Base-by-base conservation (phyloP, 1,284 basidiomycete genomes). In the Peniophora sp. region DNA sequence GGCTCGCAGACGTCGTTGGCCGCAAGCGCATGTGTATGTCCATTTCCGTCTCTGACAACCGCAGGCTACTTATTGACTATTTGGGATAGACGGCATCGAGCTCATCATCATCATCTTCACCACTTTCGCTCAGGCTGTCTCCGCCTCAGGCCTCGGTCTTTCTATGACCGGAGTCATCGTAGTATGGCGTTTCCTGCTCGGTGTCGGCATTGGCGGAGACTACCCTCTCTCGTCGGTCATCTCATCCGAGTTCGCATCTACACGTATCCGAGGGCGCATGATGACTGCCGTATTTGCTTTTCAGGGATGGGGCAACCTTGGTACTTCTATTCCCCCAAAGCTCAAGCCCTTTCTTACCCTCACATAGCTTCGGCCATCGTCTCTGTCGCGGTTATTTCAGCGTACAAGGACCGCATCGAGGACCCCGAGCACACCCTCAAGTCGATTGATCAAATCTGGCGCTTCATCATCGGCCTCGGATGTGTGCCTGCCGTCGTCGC, bases 191-290 rank as follows among this genome's bases (percentile, higher is more conserved):
- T 78, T 81, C 62, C 64, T 82, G 23, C 78, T 78, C 74, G 85
- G 85, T 2, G 60, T 88, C 5, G 84, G 85, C 2, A 83, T 87
- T 22, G 83, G 88, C 24, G 90, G 89, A 39, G 81, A 85, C 58
- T 85, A 85, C 56, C 83, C 83, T 22, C 65, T 85, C 2, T 75
- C 70, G 47, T 81, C 83, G 1, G 76, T 83, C 54, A 85, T 85
- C 54, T 77, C 81, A 3, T 84, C 81, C 32, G 90, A 93, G 62
- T 92, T 91, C 59, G 83, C 89, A 3, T 76, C 85, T 0, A 84
- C 81, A 34, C 75, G 77, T 52, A 85, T 83, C 24, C 78, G 86
- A 55, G 86, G 86, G 48, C 72, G 83, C 2, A 74, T 90, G 65
- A 85, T 88, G 80, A 77, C 78, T 2, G 81, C 81, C 3, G 83